Evolutionary conservation across 2,329 filamentous ascomycete species (phyloP).

Genomic region (Myriosclerotinia scirpicola): DNA sequence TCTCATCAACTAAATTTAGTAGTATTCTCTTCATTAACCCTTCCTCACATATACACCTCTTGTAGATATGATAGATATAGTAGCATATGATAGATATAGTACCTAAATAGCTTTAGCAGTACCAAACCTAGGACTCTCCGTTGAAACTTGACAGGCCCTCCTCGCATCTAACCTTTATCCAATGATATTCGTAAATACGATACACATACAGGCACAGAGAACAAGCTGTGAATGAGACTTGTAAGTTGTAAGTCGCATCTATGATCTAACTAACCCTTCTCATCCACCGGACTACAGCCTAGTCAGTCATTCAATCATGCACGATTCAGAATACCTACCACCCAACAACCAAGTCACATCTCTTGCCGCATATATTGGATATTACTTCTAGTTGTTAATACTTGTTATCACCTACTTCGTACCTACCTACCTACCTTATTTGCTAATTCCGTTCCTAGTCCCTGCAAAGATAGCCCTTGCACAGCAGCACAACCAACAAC

Average conservation of each 20-base stretch:
- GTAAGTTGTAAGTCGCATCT: too few species aligned
- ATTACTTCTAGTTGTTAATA: too few species aligned
- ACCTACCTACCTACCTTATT: neutral
- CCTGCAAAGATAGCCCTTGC: slow-evolving; percentile 1
- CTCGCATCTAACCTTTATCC: neutral
- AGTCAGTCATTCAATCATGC: neutral
- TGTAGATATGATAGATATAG: too few species aligned
- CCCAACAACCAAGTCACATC: slow-evolving; percentile 1
- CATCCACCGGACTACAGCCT: neutral
- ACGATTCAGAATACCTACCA: slow-evolving; percentile 8
- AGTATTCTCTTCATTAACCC: neutral
- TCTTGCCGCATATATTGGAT: neutral
- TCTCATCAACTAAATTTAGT: too few species aligned
- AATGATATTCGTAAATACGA: too few species aligned
- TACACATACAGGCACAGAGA: too few species aligned
- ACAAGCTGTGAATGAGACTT: too few species aligned
- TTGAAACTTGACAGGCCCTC: too few species aligned
- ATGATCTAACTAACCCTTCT: neutral
- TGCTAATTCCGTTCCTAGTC: slow-evolving; percentile 6
- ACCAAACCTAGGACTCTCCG: too few species aligned
- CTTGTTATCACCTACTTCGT: neutral
- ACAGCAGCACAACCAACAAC: neutral
- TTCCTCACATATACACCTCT: too few species aligned
- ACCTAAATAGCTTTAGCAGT: too few species aligned
- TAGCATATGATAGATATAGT: too few species aligned